Evolutionary conservation across 1,284 basidiomycete species (phyloP), one percentile per base, ranked within the genome.

Genomic region (Ceratobasidium sp.): DNA sequence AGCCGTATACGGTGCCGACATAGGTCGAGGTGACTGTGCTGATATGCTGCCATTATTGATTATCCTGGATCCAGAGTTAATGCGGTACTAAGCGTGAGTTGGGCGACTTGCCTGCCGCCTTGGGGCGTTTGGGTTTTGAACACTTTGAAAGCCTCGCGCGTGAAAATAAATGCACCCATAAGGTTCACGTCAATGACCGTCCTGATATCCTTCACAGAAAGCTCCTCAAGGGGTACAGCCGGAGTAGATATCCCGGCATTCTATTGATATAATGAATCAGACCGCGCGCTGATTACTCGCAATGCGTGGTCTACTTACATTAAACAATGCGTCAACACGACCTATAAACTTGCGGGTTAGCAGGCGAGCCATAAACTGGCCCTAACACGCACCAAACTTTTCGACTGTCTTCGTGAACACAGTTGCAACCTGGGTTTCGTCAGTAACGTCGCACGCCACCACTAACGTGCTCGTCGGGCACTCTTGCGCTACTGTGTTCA

Each of bases 41-140:
- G 91, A 88, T 73, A 95, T 86, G 48, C 90, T 92, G 7, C 92
- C 92, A 77, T 94, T 94, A 83, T 94, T 95, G 82, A 95, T 91
- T 78, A 95, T 92, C 14, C 91, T 86, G 89, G 22, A 8, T 16
- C 11, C 27, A 76, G 1, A 24, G 48, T 48, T 54, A 24, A 56
- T 39, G 43, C 49, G 27, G 62, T 41, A 58, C 37, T 19, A 46
- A 19, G 16, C n/a, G 56, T 34, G 14, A 34, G 58, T 34, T 29
- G 19, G 41, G 22, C 27, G 11, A 73, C 69, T 59, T 37, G 76
- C 77, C 81, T 79, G 83, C 92, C 92, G 77, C 93, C 93, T 75
- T 84, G 85, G 2, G 93, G 93, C 0, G 82, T 80, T 80, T 95
- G 92, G 0, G 81, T 79, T 80, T 92, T 94, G 87, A 94, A 94